phyloP scores from a whole-genome alignment of 306 rosid species.

The Inga oerstediana region DNA sequence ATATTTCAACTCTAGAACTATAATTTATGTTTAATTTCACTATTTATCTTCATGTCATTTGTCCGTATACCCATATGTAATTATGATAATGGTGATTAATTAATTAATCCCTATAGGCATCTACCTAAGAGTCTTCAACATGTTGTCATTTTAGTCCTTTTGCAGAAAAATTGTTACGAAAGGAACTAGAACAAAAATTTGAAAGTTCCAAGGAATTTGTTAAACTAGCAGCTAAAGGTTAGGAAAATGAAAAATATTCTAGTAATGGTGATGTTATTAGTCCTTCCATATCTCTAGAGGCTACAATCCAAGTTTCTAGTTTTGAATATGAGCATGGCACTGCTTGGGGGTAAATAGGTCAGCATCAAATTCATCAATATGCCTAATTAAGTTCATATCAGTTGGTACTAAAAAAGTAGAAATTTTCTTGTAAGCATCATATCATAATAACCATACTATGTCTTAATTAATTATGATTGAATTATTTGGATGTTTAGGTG shows the following conservation, averaged over 20 bases:
- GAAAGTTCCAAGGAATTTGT: conserved; percentile 50
- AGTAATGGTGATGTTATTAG: not conserved
- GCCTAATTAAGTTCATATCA: not conserved
- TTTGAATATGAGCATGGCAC: conserved; percentile 55
- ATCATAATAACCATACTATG: not conserved
- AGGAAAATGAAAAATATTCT: conserved; percentile 30
- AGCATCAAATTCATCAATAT: not conserved
- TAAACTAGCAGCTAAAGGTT: conserved; percentile 37
- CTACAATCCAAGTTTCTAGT: conserved; percentile 48
- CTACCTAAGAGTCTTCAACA: not conserved
- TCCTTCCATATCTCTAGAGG: conserved; percentile 27
- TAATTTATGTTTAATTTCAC: too few species aligned
- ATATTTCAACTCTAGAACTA: too few species aligned
- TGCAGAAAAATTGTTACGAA: conserved; percentile 30
- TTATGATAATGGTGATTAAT: too few species aligned
- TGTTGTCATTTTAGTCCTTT: not conserved
- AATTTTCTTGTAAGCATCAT: not conserved
- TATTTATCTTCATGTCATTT: too few species aligned
- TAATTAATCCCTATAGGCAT: too few species aligned
- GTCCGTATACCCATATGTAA: too few species aligned
- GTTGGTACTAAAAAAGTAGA: not conserved
- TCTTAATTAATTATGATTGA: not conserved
- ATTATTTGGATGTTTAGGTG: conserved; percentile 16
- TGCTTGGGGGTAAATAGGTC: conserved; percentile 64
- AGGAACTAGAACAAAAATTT: conserved; percentile 31